Conservation (phyloP, 345 rosid genomes). For the Tarenaya hassleriana region DNA sequence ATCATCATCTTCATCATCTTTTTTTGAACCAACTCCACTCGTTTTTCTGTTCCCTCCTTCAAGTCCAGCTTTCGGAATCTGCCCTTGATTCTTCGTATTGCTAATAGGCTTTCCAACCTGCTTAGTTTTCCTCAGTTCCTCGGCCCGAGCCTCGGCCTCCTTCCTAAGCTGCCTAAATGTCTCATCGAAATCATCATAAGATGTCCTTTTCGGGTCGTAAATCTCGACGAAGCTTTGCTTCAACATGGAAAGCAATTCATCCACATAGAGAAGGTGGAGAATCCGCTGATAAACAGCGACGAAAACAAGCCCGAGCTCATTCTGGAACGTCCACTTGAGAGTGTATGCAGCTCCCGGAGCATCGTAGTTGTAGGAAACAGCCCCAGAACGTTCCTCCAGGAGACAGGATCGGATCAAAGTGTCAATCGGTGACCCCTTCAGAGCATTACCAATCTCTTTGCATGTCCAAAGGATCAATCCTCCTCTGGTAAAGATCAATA, state of each 20-base stretch:
- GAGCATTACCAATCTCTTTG: conserved; percentile 88
- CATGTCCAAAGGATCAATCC: conserved; percentile 99
- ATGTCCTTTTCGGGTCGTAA: conserved; percentile 63
- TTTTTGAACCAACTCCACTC: conserved; percentile 30
- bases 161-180: conserved; percentile 86
- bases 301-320: conserved; percentile 90
- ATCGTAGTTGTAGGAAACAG: conserved; percentile 61
- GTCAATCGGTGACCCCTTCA: conserved; percentile 88
- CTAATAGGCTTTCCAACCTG: conserved; percentile 44
- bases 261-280: conserved; percentile 84
- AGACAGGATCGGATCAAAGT: conserved; percentile 87
- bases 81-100: conserved; percentile 59
- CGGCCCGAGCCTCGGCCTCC: conserved; percentile 89
- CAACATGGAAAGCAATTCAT: conserved; percentile 74
- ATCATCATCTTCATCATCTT: conserved; percentile 58
- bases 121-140: conserved; percentile 74
- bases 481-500: conserved; percentile 86
- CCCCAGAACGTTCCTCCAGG: conserved; percentile 95
- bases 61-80: conserved; percentile 41
- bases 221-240: conserved; percentile 67
- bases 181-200: conserved; percentile 66
- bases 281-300: conserved; percentile 96
- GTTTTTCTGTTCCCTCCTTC: conserved; percentile 55
- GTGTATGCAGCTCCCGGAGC: conserved; percentile 81
- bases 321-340: conserved; percentile 95